Evolutionary conservation across 306 rosid species (phyloP), one percentile per base, ranked within the genome.

Genomic region (Bauhinia variegata): DNA sequence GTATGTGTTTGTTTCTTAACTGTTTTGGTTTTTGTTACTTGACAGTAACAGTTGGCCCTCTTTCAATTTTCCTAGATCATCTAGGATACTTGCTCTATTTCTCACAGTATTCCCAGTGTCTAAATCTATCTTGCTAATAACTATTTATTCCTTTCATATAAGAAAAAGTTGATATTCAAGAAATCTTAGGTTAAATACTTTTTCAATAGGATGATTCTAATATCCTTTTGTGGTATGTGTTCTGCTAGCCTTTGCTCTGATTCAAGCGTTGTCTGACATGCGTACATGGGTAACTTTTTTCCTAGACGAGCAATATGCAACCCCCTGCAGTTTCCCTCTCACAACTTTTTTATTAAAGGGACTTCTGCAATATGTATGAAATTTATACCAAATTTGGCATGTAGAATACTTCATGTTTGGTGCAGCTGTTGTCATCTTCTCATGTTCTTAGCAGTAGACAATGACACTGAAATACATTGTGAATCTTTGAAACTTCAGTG

Each of bases 331-430:
- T 36, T 36, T 36, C 41, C 28, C 0, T 16, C 11, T 23, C 7
- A 15, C 11, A 15, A 2, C 15, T 1, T 16, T 16, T 16, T 15
- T n/a, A 15, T 18, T 28, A 30, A 28, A 28, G 59, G 38, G 16
- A 38, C 30, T 54, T 54, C 59, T 23, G 59, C 58, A 11, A 28
- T 53, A 28, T 11, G 15, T 37, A 28, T 53, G 58, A 28, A 53
- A 53, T 1, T 41, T 41, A 2, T 41, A 41, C 14, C 12, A 6
- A 18, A 8, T 13, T 51, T 28, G 38, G 6, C 16, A 28, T 6
- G 16, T 12, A 28, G 16, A 53, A 53, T 5, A 37, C 13, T 28
- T 41, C n/a, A 2, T 41, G n/a, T 41, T 41, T 41, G 46, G 3
- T 11, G 13, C n/a, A 41, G 46, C 46, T 41, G n/a, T n/a, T 10